These are phyloP conservation scores for Cordyceps cateniannulata DNA, from an alignment of 2,329 filamentous ascomycete genomes.

Conservation along the genomic window DNA sequence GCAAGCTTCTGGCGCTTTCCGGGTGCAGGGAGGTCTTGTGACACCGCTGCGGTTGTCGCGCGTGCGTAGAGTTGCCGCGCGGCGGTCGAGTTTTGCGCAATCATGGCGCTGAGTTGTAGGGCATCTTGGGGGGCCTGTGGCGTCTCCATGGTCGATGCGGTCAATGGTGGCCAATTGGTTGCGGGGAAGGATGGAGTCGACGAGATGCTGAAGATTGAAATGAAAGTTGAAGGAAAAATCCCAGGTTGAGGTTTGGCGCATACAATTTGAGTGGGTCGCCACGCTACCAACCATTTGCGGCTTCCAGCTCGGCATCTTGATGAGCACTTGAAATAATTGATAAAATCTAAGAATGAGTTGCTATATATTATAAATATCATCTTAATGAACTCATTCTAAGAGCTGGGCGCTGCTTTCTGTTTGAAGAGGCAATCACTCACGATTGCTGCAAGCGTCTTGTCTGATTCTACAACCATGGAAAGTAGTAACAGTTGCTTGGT, in stretches of 20 bases:
- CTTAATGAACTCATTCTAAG: too few species aligned
- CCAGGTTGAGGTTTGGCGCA: background rate
- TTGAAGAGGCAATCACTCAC: too few species aligned
- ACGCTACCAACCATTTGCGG: background rate
- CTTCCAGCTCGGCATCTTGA: background rate
- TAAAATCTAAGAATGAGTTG: too few species aligned
- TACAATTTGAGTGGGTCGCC: slow-evolving; percentile 1
- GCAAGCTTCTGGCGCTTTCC: slow-evolving; percentile 34
- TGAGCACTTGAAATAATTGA: background rate
- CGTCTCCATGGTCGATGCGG: slow-evolving; percentile 26
- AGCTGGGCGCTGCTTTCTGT: too few species aligned
- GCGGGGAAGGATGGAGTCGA: background rate
- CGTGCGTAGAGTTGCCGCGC: slow-evolving; percentile 28
- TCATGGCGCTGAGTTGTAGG: slow-evolving; percentile 28
- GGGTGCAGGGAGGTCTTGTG: slow-evolving; percentile 4
- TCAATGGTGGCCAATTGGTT: slow-evolving; percentile 10
- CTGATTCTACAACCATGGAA: too few species aligned
- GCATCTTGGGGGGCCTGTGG: slow-evolving; percentile 26
- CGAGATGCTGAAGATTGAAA: background rate
- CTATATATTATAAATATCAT: too few species aligned
- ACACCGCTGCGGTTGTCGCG: slow-evolving; percentile 18
- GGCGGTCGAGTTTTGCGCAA: slow-evolving; percentile 27
- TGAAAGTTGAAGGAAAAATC: background rate
- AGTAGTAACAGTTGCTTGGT: too few species aligned
- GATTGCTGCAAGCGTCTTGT: too few species aligned